Evolutionary conservation across 129 eudicot genomes (phyloP), one percentile per base, ranked within the genome.

Genomic region (Escallonia herrerae): DNA sequence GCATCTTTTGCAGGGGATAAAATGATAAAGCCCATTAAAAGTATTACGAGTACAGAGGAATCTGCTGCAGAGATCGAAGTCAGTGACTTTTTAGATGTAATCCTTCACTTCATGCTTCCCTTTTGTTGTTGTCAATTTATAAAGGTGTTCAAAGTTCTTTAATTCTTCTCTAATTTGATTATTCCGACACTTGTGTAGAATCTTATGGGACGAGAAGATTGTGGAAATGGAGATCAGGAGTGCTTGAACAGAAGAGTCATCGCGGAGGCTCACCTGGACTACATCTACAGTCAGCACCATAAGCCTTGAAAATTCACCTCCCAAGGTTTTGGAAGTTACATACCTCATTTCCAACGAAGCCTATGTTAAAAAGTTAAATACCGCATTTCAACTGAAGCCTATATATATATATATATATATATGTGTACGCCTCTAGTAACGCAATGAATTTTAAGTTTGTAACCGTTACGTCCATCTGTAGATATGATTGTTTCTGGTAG

Each of bases 211-310:
- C 5, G 75, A 65, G 97, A 90, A 64, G 77, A 70, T 2, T 90
- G 97, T 77, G 65, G 15, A 53, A 74, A 64, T 73, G 85, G 74
- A 82, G 90, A 87, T 66, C 86, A 86, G 76, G 95, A 87, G 64
- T 87, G 95, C 66, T 65, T 87, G 14, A 80, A 80, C 60, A 90
- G 97, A 60, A 86, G 97, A 63, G 60, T 74, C 64, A 49, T 82
- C 38, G 81, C 82, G 64, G 97, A 90, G 52, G 97, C 86, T 73
- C 95, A 90, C 80, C 75, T 90, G 83, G 97, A 90, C 71, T 90
- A 90, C 86, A 90, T 90, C 63, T 90, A 90, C 87, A 90, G 95
- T 47, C 97, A 90, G 85, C 87, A 82, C 42, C 86, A 72, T 61
- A 81, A 82, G 61, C 95, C 80, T 74, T 81, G 62, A 71, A 65